A percentile compares a stretch with the other conserved stretches of the same genome.
Evolutionary conservation across 108 stramenopile species (phyloP).

Genomic region (Epipyxis sp.): DNA sequence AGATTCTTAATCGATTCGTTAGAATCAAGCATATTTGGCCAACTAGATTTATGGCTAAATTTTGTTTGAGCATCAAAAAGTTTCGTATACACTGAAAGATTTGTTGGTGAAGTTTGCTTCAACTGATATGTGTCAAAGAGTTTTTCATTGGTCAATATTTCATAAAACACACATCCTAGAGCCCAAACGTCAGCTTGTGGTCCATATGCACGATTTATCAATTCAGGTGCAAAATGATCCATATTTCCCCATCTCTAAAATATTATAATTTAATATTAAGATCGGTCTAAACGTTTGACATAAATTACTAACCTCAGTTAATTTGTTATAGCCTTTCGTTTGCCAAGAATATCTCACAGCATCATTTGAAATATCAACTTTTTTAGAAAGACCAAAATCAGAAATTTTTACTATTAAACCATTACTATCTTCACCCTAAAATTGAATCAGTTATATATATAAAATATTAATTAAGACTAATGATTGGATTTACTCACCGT

Average conservation of each 20-base stretch:
- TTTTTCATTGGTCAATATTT: neutral
- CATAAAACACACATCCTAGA: neutral
- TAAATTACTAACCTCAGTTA: too few species aligned
- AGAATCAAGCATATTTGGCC: too few species aligned
- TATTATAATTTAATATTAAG: too few species aligned
- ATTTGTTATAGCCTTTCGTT: neutral
- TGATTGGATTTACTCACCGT: neutral
- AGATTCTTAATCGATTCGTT: too few species aligned
- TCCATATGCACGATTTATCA: neutral
- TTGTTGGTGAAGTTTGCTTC: too few species aligned
- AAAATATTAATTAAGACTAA: neutral
- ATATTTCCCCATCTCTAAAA: neutral
- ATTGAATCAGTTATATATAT: neutral
- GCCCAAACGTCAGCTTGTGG: slow-evolving; percentile 4
- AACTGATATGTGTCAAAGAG: too few species aligned
- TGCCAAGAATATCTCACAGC: neutral
- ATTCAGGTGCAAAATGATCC: neutral
- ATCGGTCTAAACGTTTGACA: too few species aligned
- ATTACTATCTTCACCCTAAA: neutral
- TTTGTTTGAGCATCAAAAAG: too few species aligned
- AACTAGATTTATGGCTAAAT: too few species aligned
- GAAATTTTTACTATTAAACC: neutral
- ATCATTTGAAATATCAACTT: neutral
- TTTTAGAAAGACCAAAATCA: neutral
- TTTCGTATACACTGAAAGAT: too few species aligned